A percentile compares a stretch with the other conserved stretches of the same genome.
Evolutionary conservation across 345 rosid genomes (phyloP).

Genomic region (Brassica rapa): DNA sequence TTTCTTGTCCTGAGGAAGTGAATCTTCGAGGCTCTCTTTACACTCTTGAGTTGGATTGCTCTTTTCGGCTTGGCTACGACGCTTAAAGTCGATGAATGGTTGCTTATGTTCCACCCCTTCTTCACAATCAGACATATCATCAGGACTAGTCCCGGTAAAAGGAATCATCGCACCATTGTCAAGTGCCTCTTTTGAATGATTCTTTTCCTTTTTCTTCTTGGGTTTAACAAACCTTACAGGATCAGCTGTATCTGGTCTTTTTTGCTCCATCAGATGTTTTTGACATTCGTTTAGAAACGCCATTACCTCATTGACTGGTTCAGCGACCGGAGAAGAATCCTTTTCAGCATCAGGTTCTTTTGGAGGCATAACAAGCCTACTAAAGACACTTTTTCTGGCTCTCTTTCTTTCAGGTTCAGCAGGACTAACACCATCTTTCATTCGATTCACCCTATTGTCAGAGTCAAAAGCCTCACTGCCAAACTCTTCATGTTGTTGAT

Average conservation of each 20-base stretch:
- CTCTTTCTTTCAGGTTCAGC: slow-evolving; percentile 24
- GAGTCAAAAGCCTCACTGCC: slow-evolving; percentile 32
- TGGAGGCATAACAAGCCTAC: slow-evolving; percentile 48
- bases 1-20: slow-evolving; percentile 41
- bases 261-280: slow-evolving; percentile 38
- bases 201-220: slow-evolving; percentile 35
- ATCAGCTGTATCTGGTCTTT: slow-evolving; percentile 14
- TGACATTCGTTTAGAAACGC: slow-evolving; percentile 39
- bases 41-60: slow-evolving; percentile 26
- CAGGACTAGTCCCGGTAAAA: slow-evolving; percentile 25
- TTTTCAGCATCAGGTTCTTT: slow-evolving; percentile 14
- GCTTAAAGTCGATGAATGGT: slow-evolving; percentile 57
- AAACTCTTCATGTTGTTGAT: slow-evolving; percentile 32
- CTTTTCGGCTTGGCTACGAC: slow-evolving; percentile 46
- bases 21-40: slow-evolving; percentile 21
- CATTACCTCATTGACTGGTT: slow-evolving; percentile 58
- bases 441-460: slow-evolving; percentile 21
- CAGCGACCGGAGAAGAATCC: slow-evolving; percentile 15
- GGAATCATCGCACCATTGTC: slow-evolving; percentile 28
- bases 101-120: slow-evolving; percentile 28
- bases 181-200: slow-evolving; percentile 15
- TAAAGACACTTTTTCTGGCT: slow-evolving; percentile 54
- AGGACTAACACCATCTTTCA: slow-evolving; percentile 5
- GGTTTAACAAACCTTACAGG: slow-evolving; percentile 3
- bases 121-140: slow-evolving; percentile 21